phyloP scores from a whole-genome alignment of 768 basidiomycete species.

The Russula ochroleuca region DNA sequence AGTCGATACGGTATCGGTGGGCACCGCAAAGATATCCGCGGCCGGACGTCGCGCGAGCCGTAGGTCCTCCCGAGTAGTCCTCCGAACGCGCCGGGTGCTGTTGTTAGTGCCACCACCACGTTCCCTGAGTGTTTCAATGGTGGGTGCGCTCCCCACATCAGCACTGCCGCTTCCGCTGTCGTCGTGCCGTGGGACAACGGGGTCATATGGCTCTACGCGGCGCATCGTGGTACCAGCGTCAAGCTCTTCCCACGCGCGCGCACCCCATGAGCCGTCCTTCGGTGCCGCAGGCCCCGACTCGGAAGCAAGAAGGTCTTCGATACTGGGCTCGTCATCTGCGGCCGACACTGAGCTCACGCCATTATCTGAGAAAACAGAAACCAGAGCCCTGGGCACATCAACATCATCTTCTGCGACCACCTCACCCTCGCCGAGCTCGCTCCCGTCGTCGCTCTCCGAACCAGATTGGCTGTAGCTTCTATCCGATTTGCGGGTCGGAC shows the following conservation, averaged over 20 bases:
- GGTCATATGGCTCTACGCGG: slow-evolving; percentile 28
- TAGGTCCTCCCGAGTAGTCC: slow-evolving; percentile 24
- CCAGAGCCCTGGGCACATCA: background rate
- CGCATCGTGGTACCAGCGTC: slow-evolving; percentile 37
- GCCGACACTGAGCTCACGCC: too few relatives aligned
- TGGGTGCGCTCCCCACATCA: background rate
- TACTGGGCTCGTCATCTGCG: slow-evolving; percentile 31
- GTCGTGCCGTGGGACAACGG: slow-evolving; percentile 11
- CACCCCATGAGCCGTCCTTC: slow-evolving; percentile 33
- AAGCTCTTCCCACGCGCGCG: slow-evolving; percentile 38
- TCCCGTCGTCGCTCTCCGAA: slow-evolving; percentile 19
- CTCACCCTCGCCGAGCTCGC: slow-evolving; percentile 6
- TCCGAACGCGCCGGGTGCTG: slow-evolving; percentile 24
- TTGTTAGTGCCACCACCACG: background rate
- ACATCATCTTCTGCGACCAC: background rate
- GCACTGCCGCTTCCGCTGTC: slow-evolving; percentile 26
- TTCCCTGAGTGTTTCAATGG: background rate
- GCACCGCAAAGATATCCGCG: slow-evolving; percentile 33
- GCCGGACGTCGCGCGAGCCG: slow-evolving; percentile 29
- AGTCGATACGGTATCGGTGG: background rate
- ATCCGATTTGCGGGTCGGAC: background rate
- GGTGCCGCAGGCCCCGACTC: slow-evolving; percentile 12
- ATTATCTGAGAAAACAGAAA: background rate
- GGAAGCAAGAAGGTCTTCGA: slow-evolving; percentile 34
- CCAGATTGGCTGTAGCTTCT: background rate